Conservation (phyloP, 306 rosid species). For the Quercus engelmannii region DNA sequence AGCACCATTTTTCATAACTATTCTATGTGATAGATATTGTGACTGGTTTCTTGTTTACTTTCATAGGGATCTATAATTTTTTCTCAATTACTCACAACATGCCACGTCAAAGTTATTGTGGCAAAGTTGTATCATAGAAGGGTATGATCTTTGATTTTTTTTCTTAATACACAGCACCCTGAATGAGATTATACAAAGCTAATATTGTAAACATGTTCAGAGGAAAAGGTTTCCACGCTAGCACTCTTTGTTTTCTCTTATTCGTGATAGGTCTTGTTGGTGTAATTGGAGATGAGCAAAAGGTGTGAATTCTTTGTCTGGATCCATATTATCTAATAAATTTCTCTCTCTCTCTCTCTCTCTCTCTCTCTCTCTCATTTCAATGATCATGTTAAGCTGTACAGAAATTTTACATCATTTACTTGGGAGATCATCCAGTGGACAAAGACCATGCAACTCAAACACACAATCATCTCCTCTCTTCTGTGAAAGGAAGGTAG, state of each 20-base stretch:
- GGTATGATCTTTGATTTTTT: no score
- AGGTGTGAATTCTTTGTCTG: conserved; percentile 22
- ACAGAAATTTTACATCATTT: conserved; percentile 72
- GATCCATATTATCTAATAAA: background rate
- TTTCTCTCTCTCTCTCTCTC: background rate
- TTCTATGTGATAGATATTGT: no score
- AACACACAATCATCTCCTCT: conserved; percentile 52
- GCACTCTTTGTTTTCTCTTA: conserved; percentile 19
- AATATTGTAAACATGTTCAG: conserved; percentile 9
- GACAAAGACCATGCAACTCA: conserved; percentile 27
- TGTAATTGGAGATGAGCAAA: conserved; percentile 34
- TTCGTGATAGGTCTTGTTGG: conserved; percentile 23
- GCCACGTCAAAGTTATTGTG: no score
- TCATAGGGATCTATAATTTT: no score
- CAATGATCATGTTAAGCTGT: background rate
- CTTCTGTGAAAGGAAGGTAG: conserved; percentile 72
- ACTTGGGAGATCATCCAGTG: conserved; percentile 33
- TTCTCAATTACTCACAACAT: no score
- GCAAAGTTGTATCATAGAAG: no score
- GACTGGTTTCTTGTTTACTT: no score
- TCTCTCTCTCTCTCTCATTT: no score
- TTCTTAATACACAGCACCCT: background rate
- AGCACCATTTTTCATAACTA: no score
- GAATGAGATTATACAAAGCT: background rate
- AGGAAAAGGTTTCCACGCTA: conserved; percentile 2